A percentile compares a stretch with the other conserved stretches of the same genome.
phyloP scores from a whole-genome alignment of 2,329 filamentous ascomycete species.

The Massarina eburnea region DNA sequence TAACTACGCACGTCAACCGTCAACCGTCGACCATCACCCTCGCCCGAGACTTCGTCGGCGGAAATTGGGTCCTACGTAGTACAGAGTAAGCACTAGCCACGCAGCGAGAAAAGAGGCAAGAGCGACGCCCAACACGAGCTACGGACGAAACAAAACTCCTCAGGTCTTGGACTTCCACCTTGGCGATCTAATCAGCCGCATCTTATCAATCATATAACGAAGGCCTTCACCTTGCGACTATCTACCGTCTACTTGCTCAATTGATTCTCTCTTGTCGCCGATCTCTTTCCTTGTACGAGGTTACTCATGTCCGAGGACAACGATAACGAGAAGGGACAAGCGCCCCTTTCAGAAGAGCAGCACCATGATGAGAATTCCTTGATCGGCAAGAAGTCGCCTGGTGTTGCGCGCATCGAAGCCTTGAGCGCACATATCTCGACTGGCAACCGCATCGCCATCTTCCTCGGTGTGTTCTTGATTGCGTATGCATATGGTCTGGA shows the following conservation, averaged over 20 bases:
- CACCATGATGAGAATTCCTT: conserved; percentile 14
- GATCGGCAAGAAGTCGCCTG: conserved; percentile 46
- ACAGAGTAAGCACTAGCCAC: neutral
- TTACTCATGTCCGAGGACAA: conserved; percentile 10
- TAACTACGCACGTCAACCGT: too few relatives aligned
- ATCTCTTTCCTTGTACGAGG: neutral
- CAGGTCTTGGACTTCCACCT: neutral
- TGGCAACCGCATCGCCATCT: conserved; percentile 59
- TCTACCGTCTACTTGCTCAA: neutral
- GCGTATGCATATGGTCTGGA: conserved; percentile 67
- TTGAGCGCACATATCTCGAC: conserved; percentile 56
- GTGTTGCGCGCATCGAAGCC: conserved; percentile 62
- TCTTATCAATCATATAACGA: conserved; percentile 12
- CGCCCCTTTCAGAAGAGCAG: neutral
- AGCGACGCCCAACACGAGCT: neutral
- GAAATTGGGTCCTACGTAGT: neutral
- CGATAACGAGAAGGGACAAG: conserved; percentile 8
- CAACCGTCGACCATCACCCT: too few relatives aligned
- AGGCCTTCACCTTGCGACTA: neutral
- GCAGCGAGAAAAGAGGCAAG: neutral
- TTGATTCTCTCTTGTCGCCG: neutral
- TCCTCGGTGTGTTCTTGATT: conserved; percentile 63
- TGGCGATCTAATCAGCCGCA: conserved; percentile 9
- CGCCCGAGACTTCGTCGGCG: neutral
- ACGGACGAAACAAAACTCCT: neutral